phyloP scores from a whole-genome alignment of 129 eudicot species.

The Chrysanthemum makinoi region DNA sequence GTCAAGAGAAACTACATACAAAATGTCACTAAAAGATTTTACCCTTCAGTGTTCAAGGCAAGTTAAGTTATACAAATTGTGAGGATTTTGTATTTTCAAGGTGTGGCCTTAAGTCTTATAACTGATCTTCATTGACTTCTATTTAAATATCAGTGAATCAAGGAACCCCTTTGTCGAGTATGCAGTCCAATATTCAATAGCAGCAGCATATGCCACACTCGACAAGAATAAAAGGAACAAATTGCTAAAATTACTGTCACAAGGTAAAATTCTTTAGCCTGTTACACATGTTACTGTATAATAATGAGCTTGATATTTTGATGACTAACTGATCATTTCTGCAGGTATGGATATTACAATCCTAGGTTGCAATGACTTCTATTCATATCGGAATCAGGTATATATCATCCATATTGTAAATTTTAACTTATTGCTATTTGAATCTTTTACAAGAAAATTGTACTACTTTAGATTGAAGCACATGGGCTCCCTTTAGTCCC shows the following conservation, averaged over 20 bases:
- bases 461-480: constrained; percentile 62
- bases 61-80: constrained; percentile 4
- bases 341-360: constrained; percentile 94
- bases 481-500: constrained; percentile 77
- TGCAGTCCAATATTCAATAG: constrained; percentile 78
- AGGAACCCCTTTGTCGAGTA: constrained; percentile 89
- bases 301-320: constrained; percentile 6
- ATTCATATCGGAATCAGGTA: constrained; percentile 89
- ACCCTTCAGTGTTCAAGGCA: constrained; percentile 65
- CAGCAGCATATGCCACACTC: constrained; percentile 68
- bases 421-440: constrained; percentile 7
- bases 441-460: not conserved
- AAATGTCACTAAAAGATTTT: constrained; percentile 65
- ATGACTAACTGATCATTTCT: constrained; percentile 34
- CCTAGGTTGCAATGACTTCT: constrained; percentile 84
- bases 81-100: not conserved
- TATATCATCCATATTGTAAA: not conserved
- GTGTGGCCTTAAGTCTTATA: not conserved
- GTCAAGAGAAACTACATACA: constrained; percentile 82
- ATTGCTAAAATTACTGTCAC: constrained; percentile 56
- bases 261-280: constrained; percentile 42
- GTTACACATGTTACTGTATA: not conserved
- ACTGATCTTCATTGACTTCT: constrained; percentile 6
- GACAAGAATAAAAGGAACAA: constrained; percentile 50
- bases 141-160: constrained; percentile 46